Evolutionary conservation across 2,329 filamentous ascomycete genomes (phyloP).

Genomic region (Chaetomiaceae sp.): DNA sequence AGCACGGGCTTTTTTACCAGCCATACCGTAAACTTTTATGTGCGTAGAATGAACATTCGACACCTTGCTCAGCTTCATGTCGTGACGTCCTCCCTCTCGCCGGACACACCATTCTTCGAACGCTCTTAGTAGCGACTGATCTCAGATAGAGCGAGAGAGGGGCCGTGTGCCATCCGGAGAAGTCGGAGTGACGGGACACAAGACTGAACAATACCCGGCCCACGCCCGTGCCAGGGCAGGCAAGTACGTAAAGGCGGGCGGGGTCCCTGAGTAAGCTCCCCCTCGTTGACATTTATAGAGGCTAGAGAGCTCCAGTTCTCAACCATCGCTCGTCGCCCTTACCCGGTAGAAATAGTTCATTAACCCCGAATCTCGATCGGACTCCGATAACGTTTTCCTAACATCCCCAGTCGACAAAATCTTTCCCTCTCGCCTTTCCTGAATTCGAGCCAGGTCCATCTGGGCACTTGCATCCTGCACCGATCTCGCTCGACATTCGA

Average conservation of each 20-base stretch:
- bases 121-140: no score
- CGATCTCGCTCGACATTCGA: conserved; percentile 15
- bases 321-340: conserved; percentile 23
- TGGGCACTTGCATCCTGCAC: conserved; percentile 5
- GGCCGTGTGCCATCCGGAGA: conserved; percentile 15
- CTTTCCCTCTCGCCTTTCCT: conserved; percentile 1
- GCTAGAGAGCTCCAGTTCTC: conserved; percentile 23
- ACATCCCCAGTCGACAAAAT: conserved; percentile 10
- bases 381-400: conserved; percentile 17
- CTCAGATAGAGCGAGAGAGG: no score
- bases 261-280: conserved; percentile 32
- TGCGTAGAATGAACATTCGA: no score
- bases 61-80: no score
- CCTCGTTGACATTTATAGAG: conserved; percentile 22
- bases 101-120: no score
- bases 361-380: conserved; percentile 23
- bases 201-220: no score
- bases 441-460: conserved; percentile 5
- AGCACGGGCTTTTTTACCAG: no score
- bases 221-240: conserved; percentile 13
- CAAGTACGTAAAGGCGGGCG: conserved; percentile 19
- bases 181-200: conserved; percentile 7
- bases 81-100: no score
- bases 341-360: conserved; percentile 24
- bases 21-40: no score